These are phyloP conservation scores for Lachnellula suecica DNA, from an alignment of 2,329 filamentous ascomycete genomes.

Conservation along the genomic window DNA sequence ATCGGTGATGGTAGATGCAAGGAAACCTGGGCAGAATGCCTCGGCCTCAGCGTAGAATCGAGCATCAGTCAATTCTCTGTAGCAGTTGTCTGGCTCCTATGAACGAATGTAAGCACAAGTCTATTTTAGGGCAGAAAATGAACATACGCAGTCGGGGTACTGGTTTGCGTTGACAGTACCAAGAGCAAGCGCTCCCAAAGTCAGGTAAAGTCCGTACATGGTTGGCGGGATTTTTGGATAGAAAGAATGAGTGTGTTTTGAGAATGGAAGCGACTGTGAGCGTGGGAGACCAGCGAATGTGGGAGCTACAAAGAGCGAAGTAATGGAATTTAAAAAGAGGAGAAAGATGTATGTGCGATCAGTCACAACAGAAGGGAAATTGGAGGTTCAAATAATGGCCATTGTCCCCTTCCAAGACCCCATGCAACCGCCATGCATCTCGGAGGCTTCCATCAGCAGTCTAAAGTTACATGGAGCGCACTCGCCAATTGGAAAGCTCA, in stretches of 20 bases:
- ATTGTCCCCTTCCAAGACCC: neutral
- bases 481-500: no score
- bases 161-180: conserved; percentile 16
- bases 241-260: conserved; percentile 1
- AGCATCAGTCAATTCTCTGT: conserved; percentile 35
- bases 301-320: neutral
- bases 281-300: no score
- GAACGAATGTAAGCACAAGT: neutral
- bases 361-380: neutral
- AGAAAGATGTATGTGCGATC: neutral
- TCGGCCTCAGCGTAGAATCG: conserved; percentile 32
- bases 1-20: conserved; percentile 30
- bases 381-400: neutral
- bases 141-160: conserved; percentile 25
- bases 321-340: neutral
- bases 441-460: neutral
- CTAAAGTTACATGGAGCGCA: no score
- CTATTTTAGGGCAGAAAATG: neutral
- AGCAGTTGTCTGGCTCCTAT: conserved; percentile 35
- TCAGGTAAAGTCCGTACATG: conserved; percentile 16
- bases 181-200: conserved; percentile 19
- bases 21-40: conserved; percentile 35
- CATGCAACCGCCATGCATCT: neutral
- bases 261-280: neutral
- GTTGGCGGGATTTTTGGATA: neutral